Evolutionary conservation across 176 grass and related monocot species (phyloP), one percentile per base, ranked within the genome.

Genomic region (Zea luxurians): DNA sequence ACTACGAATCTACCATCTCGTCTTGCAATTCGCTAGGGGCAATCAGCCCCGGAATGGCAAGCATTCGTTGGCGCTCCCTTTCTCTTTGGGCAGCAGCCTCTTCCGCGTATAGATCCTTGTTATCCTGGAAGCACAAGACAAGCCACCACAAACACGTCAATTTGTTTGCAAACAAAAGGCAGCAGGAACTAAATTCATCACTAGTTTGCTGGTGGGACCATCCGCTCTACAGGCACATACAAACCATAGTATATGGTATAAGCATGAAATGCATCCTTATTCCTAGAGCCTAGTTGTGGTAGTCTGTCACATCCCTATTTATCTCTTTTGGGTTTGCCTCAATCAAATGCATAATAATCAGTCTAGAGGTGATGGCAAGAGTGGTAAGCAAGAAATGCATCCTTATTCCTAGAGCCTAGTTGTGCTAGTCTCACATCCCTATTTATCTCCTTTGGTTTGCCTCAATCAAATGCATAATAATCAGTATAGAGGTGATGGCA

Each of bases 21-120:
- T 92, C 90, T 27, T 92, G 90, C 45, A 92, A 85, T 80, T 92
- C 90, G 35, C 67, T 92, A n/a, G 90, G 90, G 62, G 90, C 90
- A 12, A 92, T 86, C 12, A 92, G 90, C 36, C 90, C 90, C 12
- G 87, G 90, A 54, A 93, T 89, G 42, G 90, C 70, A 41, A 93
- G 74, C 90, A 93, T 89, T 16, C 87, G 75, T 78, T 89, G 90
- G 7, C 80, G 87, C 43, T 89, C 90, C 67, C 68, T 80, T 73
- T 93, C 90, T 43, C 83, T 84, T 64, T 87, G 90, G 16, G 77
- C 84, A 59, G 90, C 90, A 27, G 90, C 84, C 43, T 93, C 90
- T 66, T 93, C 90, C 2, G 90, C 90, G 46, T 93, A 93, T 40
- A 93, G 78, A 74, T 93, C 90, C 70, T 93, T 93, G 69, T 93